phyloP scores from a whole-genome alignment of 163 green algal species.

The Scenedesmus sp. region DNA sequence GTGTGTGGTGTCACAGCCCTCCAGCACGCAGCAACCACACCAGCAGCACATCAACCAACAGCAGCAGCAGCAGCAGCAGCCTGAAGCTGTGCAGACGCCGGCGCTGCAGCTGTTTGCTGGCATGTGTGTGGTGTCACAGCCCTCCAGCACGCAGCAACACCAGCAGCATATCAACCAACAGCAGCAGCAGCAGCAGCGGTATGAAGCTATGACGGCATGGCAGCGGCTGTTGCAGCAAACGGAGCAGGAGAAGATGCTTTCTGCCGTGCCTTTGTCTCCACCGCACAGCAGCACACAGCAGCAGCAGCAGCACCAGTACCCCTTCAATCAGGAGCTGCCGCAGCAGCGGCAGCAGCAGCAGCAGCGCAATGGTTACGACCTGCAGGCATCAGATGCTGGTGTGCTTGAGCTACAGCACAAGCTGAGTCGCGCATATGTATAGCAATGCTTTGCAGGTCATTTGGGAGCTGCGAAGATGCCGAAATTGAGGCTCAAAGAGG shows the following conservation, averaged over 20 bases:
- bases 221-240: neutral
- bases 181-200: slow-evolving; percentile 10
- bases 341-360: neutral
- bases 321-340: too few relatives aligned
- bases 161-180: neutral
- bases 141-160: too few relatives aligned
- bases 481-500: too few relatives aligned
- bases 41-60: neutral
- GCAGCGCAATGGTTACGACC: neutral
- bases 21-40: too few relatives aligned
- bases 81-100: neutral
- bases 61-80: neutral
- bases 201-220: neutral
- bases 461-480: too few relatives aligned
- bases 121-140: too few relatives aligned
- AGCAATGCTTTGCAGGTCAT: too few relatives aligned
- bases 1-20: too few relatives aligned
- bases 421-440: neutral
- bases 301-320: neutral
- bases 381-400: neutral
- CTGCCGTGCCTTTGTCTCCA: neutral
- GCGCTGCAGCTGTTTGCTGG: neutral
- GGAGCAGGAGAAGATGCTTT: neutral
- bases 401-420: too few relatives aligned
- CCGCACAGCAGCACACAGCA: neutral